Percentiles rank a stretch among this genome's conserved stretches.
These are phyloP conservation scores for Cladosporium sp. DNA, from an alignment of 2,329 filamentous ascomycete species.

Conservation along the genomic window DNA sequence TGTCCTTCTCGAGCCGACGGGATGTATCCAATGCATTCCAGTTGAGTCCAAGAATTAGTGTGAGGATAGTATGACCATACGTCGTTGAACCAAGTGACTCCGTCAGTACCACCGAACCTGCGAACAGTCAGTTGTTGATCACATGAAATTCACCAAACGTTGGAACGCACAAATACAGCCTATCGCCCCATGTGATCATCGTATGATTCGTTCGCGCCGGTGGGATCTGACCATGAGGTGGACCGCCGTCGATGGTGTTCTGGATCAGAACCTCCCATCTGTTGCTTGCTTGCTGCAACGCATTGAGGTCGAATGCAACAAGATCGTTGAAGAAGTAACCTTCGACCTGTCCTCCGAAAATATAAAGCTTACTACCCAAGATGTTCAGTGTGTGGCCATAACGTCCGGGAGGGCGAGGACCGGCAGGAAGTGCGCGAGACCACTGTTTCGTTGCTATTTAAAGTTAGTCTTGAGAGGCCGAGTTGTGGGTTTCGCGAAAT, in stretches of 20 bases:
- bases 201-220: constrained; percentile 93
- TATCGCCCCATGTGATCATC: constrained; percentile 86
- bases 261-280: constrained; percentile 90
- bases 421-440: constrained; percentile 87
- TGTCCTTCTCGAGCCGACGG: constrained; percentile 91
- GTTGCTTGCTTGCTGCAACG: constrained; percentile 84
- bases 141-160: constrained; percentile 51
- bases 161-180: constrained; percentile 63
- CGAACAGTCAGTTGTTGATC: constrained; percentile 41
- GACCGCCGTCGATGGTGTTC: constrained; percentile 62
- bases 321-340: constrained; percentile 98
- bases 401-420: constrained; percentile 78
- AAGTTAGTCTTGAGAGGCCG: constrained; percentile 26
- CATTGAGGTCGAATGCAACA: constrained; percentile 91
- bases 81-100: constrained; percentile 96
- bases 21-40: constrained; percentile 97
- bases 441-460: constrained; percentile 85
- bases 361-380: constrained; percentile 90
- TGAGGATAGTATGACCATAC: constrained; percentile 93
- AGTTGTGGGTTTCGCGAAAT: constrained; percentile 20
- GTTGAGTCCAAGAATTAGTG: constrained; percentile 75
- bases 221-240: constrained; percentile 64
- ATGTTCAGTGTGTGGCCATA: constrained; percentile 98
- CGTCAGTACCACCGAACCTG: constrained; percentile 90
- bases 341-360: constrained; percentile 96